A percentile compares a stretch with the other conserved stretches of the same genome.
These are phyloP conservation scores for Calocybe indica DNA, from an alignment of 768 basidiomycete species.

Conservation along the genomic window DNA sequence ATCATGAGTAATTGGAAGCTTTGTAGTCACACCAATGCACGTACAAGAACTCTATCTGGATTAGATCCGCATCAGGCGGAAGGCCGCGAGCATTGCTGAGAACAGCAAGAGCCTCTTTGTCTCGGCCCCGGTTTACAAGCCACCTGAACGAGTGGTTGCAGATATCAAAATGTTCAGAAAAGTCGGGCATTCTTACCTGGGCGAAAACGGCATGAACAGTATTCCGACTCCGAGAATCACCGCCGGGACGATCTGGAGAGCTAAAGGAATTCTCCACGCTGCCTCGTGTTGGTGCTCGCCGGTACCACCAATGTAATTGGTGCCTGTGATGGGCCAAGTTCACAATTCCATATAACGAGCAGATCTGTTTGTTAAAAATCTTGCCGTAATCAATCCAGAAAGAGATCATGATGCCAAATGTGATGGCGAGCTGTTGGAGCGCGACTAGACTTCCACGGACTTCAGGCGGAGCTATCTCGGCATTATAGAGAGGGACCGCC, in stretches of 20 bases:
- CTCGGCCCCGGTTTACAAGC: conserved; percentile 73
- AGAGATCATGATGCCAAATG: conserved; percentile 69
- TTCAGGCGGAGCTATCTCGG: conserved; percentile 69
- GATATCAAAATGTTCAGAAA: background rate
- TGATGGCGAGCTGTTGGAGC: conserved; percentile 78
- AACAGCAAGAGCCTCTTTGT: conserved; percentile 65
- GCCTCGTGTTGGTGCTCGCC: conserved; percentile 51
- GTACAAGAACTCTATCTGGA: conserved; percentile 70
- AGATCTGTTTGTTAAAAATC: background rate
- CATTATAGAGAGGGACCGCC: conserved; percentile 79
- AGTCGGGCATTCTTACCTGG: conserved; percentile 35
- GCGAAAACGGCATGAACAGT: conserved; percentile 76
- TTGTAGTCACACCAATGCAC: conserved; percentile 14
- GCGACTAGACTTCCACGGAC: conserved; percentile 78
- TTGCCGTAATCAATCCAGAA: conserved; percentile 49
- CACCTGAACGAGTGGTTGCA: conserved; percentile 33
- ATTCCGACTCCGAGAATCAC: conserved; percentile 65
- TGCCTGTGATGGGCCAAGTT: conserved; percentile 39
- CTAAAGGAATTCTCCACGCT: conserved; percentile 73
- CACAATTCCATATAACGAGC: conserved; percentile 19
- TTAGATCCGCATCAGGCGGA: conserved; percentile 52
- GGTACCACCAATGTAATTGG: conserved; percentile 69
- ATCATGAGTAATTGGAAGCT: background rate
- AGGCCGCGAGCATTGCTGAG: conserved; percentile 54
- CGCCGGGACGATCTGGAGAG: conserved; percentile 70